Base-by-base conservation (phyloP, 768 basidiomycete genomes). In the Pulveroboletus frians region DNA sequence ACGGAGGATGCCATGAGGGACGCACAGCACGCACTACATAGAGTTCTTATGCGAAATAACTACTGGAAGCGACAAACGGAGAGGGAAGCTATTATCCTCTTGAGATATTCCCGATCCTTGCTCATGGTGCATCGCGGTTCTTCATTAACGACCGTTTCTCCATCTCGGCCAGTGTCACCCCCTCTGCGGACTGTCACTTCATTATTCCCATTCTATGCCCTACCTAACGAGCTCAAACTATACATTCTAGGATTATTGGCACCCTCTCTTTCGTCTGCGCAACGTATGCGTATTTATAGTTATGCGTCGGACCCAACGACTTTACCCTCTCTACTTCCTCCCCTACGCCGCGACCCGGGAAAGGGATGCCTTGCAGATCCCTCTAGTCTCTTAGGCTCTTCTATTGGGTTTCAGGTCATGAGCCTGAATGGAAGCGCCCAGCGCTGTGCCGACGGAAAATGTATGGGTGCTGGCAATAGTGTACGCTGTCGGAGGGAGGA, bases 141-240 rank as follows among this genome's bases (percentile, higher is more conserved):
- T 27, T 53, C 54, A 9, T 53, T 64, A 3, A 40, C 15, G 2
- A 54, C 49, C 15, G 23, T 52, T 3, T 45, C 49, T 20, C 46
- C 50, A n/a, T 52, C 63, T 15, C 54, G 53, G 20, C 35, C 55
- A 8, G 20, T 50, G 7, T 52, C 58, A 11, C 60, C 46, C 17
- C 46, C 49, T 49, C 32, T 57, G 21, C 34, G 57, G 17, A 59
- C 43, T 15, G 43, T 48, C 32, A 51, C 60, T 5, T 57, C 55
- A 21, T 21, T 58, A 26, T 71, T 71, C 54, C 67, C 72, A 10
- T 75, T 79, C 58, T 50, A 59, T 13, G 53, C 56, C 18, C 66
- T 86, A 27, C 85, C 85, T 2, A 72, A 64, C 23, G 84, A 86
- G 57, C 70, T 86, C 18, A 76, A 78, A 47, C 68, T 79, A 6